A percentile compares a stretch with the other conserved stretches of the same genome.
These are phyloP conservation scores for Carnegiea gigantea DNA, from an alignment of 179 eudicot genomes.

Conservation along the genomic window DNA sequence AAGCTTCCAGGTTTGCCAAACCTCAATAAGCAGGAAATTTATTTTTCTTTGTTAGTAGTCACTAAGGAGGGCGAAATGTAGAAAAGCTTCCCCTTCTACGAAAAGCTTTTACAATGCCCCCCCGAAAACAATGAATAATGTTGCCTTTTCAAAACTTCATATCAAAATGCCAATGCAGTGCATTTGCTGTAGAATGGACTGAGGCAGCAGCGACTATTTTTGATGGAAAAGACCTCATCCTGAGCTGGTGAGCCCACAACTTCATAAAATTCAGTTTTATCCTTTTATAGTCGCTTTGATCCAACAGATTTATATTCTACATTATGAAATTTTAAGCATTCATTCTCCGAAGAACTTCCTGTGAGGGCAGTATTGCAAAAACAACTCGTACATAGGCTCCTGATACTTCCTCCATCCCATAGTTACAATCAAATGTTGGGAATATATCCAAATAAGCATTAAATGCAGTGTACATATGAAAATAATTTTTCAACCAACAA, in stretches of 20 bases:
- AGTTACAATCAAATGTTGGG: no score
- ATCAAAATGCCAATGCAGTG: not conserved
- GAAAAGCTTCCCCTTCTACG: not conserved
- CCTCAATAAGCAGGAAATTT: not conserved
- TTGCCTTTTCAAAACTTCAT: not conserved
- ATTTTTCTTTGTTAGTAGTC: no score
- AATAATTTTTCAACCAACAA: no score
- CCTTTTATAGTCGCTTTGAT: not conserved
- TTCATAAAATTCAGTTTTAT: slow-evolving; percentile 2
- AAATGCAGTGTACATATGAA: no score
- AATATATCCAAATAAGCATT: no score
- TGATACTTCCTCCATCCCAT: no score
- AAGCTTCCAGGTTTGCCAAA: not conserved
- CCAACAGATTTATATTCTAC: not conserved
- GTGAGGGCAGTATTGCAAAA: not conserved
- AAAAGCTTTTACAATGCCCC: not conserved
- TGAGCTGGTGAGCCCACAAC: not conserved
- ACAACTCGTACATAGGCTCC: not conserved
- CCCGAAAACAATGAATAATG: not conserved
- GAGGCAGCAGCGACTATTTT: not conserved
- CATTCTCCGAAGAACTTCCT: not conserved
- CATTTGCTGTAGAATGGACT: not conserved
- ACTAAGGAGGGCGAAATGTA: not conserved
- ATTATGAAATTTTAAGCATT: not conserved
- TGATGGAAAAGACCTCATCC: not conserved